Evolutionary conservation across 2,329 filamentous ascomycete species (phyloP).

Genomic region (Talaromyces sp.): DNA sequence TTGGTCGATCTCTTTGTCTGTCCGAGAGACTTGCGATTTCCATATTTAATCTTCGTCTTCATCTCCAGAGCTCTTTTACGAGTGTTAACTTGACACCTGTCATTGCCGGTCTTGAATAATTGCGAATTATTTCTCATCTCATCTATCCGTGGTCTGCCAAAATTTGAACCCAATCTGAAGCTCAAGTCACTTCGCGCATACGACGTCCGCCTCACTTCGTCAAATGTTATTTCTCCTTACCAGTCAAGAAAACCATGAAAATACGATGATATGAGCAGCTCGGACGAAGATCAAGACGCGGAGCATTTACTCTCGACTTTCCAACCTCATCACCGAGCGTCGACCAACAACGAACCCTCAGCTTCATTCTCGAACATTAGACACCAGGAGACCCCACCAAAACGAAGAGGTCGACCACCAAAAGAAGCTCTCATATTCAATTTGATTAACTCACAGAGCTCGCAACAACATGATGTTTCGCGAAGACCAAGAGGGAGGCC

Average conservation of each 20-base stretch:
- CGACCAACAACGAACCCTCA: neutral
- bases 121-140: neutral
- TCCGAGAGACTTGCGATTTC: neutral
- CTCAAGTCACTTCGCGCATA: neutral
- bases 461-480: neutral
- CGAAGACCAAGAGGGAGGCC: neutral
- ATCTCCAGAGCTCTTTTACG: neutral
- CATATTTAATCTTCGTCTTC: neutral
- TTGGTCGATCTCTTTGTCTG: neutral
- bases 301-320: slow-evolving; percentile 31
- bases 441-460: neutral
- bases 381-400: neutral
- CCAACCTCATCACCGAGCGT: slow-evolving; percentile 17
- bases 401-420: slow-evolving; percentile 4
- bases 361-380: neutral
- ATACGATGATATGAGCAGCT: slow-evolving; percentile 16
- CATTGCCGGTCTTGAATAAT: neutral
- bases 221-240: neutral
- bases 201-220: neutral
- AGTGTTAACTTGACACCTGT: no score
- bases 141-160: neutral
- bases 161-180: neutral
- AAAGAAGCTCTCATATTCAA: neutral
- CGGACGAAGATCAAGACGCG: slow-evolving; percentile 27
- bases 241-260: neutral